Evolutionary conservation across 2,329 filamentous ascomycete species (phyloP).

Genomic region (Magnaporthales sp.): DNA sequence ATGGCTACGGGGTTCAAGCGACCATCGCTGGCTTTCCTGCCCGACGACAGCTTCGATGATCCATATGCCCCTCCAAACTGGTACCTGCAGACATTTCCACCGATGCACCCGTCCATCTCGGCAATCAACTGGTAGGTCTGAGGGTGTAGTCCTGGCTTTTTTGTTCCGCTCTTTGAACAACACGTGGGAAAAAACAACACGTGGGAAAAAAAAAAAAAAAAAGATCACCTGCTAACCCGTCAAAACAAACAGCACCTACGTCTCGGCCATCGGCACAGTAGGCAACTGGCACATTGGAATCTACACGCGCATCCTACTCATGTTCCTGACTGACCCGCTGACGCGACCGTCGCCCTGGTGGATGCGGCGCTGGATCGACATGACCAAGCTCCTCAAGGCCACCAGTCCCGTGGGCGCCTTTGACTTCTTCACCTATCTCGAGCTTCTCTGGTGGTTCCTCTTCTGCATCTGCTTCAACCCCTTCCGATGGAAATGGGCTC

Average conservation of each 20-base stretch:
- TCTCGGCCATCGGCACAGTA: constrained; percentile 72
- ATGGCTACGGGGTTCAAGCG: constrained; percentile 78
- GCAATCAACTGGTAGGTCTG: constrained; percentile 55
- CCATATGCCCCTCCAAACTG: constrained; percentile 72
- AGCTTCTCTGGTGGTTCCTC: constrained; percentile 77
- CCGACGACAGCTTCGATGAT: constrained; percentile 61
- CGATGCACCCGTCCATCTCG: constrained; percentile 61
- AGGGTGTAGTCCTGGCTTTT: background rate
- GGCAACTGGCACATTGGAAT: constrained; percentile 88
- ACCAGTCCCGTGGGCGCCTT: constrained; percentile 67
- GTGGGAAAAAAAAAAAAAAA: no score
- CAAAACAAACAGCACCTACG: constrained; percentile 55
- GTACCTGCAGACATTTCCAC: constrained; percentile 83
- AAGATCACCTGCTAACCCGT: background rate
- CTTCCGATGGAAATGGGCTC: constrained; percentile 83
- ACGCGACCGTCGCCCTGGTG: constrained; percentile 61
- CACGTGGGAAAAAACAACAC: no score
- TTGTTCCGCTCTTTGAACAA: background rate
- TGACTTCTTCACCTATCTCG: constrained; percentile 83
- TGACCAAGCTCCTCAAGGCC: constrained; percentile 64
- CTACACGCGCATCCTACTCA: constrained; percentile 76
- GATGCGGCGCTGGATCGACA: constrained; percentile 84
- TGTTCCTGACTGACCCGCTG: constrained; percentile 76
- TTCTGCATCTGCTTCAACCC: constrained; percentile 75
- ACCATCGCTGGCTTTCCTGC: constrained; percentile 65